These are phyloP conservation scores for Talaromyces amestolkiae DNA, from an alignment of 2,329 filamentous ascomycete genomes.

Conservation along the genomic window DNA sequence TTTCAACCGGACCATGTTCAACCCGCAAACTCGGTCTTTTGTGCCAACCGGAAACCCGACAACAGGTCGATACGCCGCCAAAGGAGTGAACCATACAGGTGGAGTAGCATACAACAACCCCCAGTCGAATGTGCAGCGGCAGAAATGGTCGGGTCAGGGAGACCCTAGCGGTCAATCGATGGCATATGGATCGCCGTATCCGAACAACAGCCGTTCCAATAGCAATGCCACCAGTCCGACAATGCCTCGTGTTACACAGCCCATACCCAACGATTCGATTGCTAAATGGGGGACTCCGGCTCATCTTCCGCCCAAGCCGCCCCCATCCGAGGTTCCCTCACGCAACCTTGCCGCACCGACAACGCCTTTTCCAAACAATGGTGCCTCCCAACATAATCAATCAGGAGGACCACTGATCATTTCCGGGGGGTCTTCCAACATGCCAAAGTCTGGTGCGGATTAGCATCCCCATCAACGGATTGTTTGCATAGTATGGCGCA, in stretches of 20 bases:
- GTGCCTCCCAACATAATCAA: constrained; percentile 22
- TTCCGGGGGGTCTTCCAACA: constrained; percentile 32
- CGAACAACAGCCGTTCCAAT: constrained; percentile 23
- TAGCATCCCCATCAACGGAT: constrained; percentile 6
- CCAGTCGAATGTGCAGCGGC: constrained; percentile 31
- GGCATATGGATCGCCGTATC: constrained; percentile 12
- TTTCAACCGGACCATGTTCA: constrained; percentile 82
- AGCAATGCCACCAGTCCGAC: constrained; percentile 23
- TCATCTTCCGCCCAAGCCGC: constrained; percentile 51
- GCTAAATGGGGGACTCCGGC: constrained; percentile 52
- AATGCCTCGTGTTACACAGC: constrained; percentile 24
- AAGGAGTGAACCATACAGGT: constrained; percentile 30
- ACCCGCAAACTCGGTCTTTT: constrained; percentile 91
- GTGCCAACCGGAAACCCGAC: constrained; percentile 59
- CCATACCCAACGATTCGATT: constrained; percentile 39
- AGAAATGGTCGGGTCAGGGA: constrained; percentile 14
- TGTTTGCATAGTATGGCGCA: constrained; percentile 20
- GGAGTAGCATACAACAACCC: constrained; percentile 30
- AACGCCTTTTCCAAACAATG: constrained; percentile 26
- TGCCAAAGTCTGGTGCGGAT: constrained; percentile 27
- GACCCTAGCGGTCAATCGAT: constrained; percentile 16
- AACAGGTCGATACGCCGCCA: constrained; percentile 33
- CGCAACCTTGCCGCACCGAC: constrained; percentile 27
- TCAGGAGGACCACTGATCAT: constrained; percentile 40
- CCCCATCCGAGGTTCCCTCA: constrained; percentile 46